These are phyloP conservation scores for Apiospora saccharicola DNA, from an alignment of 2,329 filamentous ascomycete species.

Conservation along the genomic window DNA sequence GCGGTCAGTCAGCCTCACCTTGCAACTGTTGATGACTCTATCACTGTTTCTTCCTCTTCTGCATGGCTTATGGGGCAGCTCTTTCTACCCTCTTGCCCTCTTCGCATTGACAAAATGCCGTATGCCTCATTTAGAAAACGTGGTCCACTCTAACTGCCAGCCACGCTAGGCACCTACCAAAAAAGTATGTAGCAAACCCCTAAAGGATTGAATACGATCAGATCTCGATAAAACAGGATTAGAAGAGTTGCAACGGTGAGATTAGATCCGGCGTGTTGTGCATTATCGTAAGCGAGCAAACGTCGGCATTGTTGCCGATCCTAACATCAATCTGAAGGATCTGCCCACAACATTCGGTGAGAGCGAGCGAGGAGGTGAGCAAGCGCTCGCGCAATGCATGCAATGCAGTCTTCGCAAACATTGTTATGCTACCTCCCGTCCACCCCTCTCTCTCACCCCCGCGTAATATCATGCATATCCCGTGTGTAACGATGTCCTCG, in stretches of 20 bases:
- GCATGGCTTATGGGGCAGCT: background rate
- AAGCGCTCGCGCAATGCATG: background rate
- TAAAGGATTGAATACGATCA: background rate
- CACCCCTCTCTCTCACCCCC: background rate
- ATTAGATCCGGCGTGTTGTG: background rate
- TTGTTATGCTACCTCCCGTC: background rate
- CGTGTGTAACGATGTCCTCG: background rate
- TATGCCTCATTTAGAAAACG: background rate
- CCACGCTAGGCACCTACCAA: background rate
- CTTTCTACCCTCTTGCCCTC: background rate
- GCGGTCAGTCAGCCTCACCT: slow-evolving; percentile 19
- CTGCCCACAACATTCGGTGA: slow-evolving; percentile 10
- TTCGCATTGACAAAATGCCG: slow-evolving; percentile 4
- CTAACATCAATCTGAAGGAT: background rate
- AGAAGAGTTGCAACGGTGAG: background rate
- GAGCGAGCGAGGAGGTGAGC: background rate
- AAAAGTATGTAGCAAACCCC: background rate
- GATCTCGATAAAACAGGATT: background rate
- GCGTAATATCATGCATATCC: background rate
- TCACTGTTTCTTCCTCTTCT: background rate
- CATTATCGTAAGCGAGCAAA: background rate
- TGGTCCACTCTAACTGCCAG: slow-evolving; percentile 7
- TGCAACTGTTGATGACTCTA: background rate
- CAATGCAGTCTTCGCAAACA: background rate
- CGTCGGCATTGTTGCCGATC: slow-evolving; percentile 7